Conservation (phyloP, 2,329 filamentous ascomycete genomes). For the Aspergillus brunneoviolaceus region DNA sequence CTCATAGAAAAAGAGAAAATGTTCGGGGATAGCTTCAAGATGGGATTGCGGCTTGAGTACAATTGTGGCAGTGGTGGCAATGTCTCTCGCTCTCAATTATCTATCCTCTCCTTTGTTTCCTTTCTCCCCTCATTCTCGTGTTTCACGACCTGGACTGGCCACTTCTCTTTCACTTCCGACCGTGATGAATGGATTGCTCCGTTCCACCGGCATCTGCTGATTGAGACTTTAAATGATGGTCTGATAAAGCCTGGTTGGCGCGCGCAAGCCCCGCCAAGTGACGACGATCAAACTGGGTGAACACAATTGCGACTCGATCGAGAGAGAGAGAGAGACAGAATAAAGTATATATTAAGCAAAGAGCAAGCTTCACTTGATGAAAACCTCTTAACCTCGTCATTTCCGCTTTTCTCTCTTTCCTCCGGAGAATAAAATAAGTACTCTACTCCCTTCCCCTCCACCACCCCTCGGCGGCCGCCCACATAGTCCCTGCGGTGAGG, state of each 20-base stretch:
- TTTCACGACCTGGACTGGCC: not conserved
- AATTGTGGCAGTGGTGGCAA: not conserved
- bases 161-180: not conserved
- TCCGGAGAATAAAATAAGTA: too few relatives aligned
- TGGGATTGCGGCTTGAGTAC: not conserved
- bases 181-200: not conserved
- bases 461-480: constrained; percentile 9
- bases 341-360: not conserved
- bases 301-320: not conserved
- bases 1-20: not conserved
- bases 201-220: constrained; percentile 5
- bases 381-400: not conserved
- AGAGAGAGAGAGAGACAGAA: not conserved
- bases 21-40: not conserved
- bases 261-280: constrained; percentile 8
- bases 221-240: constrained; percentile 2
- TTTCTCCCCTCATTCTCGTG: not conserved
- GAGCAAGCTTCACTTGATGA: not conserved
- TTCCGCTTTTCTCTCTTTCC: not conserved
- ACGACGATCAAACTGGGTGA: constrained; percentile 3
- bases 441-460: not conserved
- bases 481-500: constrained; percentile 7
- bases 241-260: constrained; percentile 8
- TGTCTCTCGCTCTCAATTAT: not conserved
- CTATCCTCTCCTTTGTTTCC: not conserved